Conservation (phyloP, 306 rosid genomes). For the Vicia sativa region DNA sequence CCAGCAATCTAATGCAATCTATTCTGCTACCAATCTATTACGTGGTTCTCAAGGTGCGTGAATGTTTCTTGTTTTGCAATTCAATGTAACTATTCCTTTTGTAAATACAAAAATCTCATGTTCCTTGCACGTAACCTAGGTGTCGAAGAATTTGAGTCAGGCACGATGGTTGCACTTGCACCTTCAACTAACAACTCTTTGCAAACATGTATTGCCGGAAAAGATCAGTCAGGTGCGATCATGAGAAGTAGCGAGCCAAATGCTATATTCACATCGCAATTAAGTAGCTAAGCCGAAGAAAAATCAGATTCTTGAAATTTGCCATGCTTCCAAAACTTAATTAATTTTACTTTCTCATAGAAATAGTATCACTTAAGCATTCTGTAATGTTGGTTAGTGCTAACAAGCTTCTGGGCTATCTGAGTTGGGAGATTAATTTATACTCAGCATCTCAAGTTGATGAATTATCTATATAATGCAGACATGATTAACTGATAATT, state of each 20-base stretch:
- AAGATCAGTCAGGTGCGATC: constrained; percentile 42
- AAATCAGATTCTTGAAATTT: constrained; percentile 44
- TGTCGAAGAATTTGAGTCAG: constrained; percentile 42
- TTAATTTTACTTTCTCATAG: constrained; percentile 38
- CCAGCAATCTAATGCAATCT: constrained; percentile 47
- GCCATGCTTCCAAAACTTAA: constrained; percentile 38
- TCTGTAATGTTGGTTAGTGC: not conserved
- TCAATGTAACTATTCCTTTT: constrained; percentile 11
- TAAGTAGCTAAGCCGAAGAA: constrained; percentile 50
- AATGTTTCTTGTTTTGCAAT: constrained; percentile 22
- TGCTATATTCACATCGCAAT: constrained; percentile 45
- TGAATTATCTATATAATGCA: constrained; percentile 16
- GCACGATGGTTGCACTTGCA: constrained; percentile 24
- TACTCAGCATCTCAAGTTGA: constrained; percentile 28
- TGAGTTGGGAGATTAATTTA: constrained; percentile 31
- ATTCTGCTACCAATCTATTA: constrained; percentile 45
- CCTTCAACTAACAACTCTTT: constrained; percentile 36
- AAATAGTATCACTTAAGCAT: constrained; percentile 30
- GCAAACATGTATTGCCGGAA: constrained; percentile 48
- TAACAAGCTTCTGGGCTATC: constrained; percentile 32
- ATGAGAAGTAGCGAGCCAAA: constrained; percentile 50
- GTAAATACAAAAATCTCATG: constrained; percentile 18
- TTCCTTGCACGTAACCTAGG: not conserved
- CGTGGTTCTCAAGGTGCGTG: constrained; percentile 47
- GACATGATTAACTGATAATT: constrained; percentile 1